phyloP scores from a whole-genome alignment of 257 asterid species.

The Ajuga chamaepitys region DNA sequence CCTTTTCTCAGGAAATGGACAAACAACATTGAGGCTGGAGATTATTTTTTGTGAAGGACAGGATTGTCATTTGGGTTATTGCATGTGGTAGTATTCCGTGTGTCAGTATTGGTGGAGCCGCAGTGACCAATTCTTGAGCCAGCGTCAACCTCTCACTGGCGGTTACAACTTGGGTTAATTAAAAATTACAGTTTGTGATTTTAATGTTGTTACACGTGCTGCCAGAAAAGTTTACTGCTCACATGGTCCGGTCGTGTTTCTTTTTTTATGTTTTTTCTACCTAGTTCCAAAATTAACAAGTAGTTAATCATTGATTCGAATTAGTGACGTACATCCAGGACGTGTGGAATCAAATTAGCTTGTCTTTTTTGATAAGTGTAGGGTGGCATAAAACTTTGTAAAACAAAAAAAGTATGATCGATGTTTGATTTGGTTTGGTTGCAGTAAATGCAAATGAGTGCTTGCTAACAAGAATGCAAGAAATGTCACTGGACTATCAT shows the following conservation, averaged over 20 bases:
- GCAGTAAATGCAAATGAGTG: conserved; percentile 90
- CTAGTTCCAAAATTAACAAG: too few relatives aligned
- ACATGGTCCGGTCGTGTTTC: not conserved
- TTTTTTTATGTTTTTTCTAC: not conserved
- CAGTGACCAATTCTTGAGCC: not conserved
- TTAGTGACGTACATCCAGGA: too few relatives aligned
- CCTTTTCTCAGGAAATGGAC: conserved; percentile 15
- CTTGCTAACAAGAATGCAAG: conserved; percentile 94
- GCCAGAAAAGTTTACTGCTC: conserved; percentile 23
- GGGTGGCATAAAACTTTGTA: not conserved
- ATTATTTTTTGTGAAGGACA: not conserved
- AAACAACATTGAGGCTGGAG: not conserved
- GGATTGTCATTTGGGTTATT: conserved; percentile 3
- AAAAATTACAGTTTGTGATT: conserved; percentile 23
- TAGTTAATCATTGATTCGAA: too few relatives aligned
- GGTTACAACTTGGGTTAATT: not conserved
- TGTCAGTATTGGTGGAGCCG: conserved; percentile 24
- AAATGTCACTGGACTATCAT: conserved; percentile 91
- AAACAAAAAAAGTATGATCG: not conserved
- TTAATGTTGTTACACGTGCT: conserved; percentile 22
- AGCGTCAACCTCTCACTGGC: conserved; percentile 25
- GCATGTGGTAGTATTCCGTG: conserved; percentile 27
- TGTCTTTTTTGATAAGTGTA: too few relatives aligned
- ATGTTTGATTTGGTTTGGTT: not conserved
- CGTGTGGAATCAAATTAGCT: too few relatives aligned